phyloP scores from a whole-genome alignment of 2,329 filamentous ascomycete genomes.

The Coniochaeta hoffmannii region DNA sequence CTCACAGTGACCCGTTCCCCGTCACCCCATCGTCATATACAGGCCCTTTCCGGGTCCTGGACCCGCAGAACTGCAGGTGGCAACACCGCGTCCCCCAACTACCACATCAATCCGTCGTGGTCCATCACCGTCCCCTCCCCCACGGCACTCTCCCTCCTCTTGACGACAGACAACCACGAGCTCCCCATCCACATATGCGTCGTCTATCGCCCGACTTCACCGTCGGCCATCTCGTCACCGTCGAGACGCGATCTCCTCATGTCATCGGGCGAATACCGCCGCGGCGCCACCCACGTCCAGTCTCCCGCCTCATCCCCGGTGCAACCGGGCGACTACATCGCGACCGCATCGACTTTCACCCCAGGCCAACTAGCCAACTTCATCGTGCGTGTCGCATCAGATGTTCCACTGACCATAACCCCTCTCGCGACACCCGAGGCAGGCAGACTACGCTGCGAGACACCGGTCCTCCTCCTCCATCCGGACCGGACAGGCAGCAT shows the following conservation, averaged over 20 bases:
- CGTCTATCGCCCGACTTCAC: constrained; percentile 61
- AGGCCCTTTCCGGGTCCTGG: constrained; percentile 62
- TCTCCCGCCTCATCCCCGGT: constrained; percentile 31
- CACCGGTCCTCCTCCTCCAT: constrained; percentile 40
- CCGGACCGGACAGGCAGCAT: constrained; percentile 23
- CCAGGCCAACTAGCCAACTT: constrained; percentile 69
- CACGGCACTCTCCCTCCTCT: constrained; percentile 63
- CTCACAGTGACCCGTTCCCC: constrained; percentile 56
- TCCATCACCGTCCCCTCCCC: constrained; percentile 49
- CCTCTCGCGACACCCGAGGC: constrained; percentile 66
- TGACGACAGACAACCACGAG: constrained; percentile 60
- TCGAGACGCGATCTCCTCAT: constrained; percentile 71
- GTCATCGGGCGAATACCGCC: constrained; percentile 83
- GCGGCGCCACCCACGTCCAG: constrained; percentile 67
- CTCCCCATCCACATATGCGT: constrained; percentile 79
- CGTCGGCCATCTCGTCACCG: constrained; percentile 50
- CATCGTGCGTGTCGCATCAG: constrained; percentile 65
- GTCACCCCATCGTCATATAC: constrained; percentile 50
- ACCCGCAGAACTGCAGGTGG: constrained; percentile 75
- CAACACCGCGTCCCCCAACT: constrained; percentile 67
- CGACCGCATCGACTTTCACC: constrained; percentile 88
- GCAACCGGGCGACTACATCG: constrained; percentile 69
- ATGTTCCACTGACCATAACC: constrained; percentile 43
- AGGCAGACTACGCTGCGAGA: constrained; percentile 58
- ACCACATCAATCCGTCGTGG: constrained; percentile 85